phyloP scores from a whole-genome alignment of 371 early-diverging fungal genomes.

The Lichtheimia ramosa region DNA sequence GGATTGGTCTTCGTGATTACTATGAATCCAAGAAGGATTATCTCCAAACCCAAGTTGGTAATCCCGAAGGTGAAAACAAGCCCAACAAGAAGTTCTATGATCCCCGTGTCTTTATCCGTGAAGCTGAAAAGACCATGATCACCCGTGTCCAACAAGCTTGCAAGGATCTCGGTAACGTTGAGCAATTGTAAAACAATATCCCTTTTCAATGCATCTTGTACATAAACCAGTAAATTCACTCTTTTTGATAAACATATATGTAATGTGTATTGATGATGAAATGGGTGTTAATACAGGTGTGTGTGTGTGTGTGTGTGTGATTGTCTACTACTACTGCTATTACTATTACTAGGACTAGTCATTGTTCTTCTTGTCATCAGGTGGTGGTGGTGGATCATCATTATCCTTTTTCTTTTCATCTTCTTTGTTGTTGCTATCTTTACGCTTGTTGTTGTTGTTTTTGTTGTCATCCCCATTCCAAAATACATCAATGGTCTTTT shows the following conservation, averaged over 20 bases:
- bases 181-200: conserved; percentile 56
- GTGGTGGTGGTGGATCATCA: not conserved
- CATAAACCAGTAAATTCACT: no score
- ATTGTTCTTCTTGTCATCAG: conserved; percentile 5
- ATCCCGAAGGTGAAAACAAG: conserved; percentile 88
- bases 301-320: no score
- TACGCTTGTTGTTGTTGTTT: not conserved
- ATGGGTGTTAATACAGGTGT: no score
- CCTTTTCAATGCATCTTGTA: no score
- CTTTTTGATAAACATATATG: no score
- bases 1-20: conserved; percentile 71
- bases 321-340: not conserved
- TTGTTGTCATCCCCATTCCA: conserved; percentile 3
- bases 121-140: conserved; percentile 83
- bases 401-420: conserved; percentile 3
- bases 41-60: conserved; percentile 88
- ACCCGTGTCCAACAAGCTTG: conserved; percentile 82
- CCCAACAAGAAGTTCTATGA: conserved; percentile 97
- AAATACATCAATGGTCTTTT: conserved; percentile 10
- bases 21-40: conserved; percentile 75
- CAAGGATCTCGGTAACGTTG: conserved; percentile 74
- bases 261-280: no score
- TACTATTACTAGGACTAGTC: not conserved
- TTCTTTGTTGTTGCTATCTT: not conserved
- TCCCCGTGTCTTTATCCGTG: conserved; percentile 84